A percentile compares a stretch with the other conserved stretches of the same genome.
phyloP scores from a whole-genome alignment of 2,329 filamentous ascomycete genomes.

The Aschersonia sp. region DNA sequence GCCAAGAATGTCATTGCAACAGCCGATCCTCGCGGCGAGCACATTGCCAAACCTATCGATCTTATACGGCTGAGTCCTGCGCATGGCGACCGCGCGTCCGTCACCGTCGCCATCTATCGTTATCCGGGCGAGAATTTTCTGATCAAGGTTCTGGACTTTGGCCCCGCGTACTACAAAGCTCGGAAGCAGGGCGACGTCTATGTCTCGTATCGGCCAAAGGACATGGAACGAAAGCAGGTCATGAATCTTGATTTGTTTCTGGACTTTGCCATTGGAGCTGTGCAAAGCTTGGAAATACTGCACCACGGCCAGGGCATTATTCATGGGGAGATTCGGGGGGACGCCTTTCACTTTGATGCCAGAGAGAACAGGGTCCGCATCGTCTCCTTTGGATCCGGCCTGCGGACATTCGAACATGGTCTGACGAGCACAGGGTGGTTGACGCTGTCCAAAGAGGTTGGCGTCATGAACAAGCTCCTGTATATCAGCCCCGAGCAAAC shows the following conservation, averaged over 20 bases:
- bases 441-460: constrained; percentile 64
- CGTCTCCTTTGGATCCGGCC: constrained; percentile 72
- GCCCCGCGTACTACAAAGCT: constrained; percentile 55
- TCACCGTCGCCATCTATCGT: constrained; percentile 72
- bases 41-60: constrained; percentile 71
- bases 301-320: constrained; percentile 78
- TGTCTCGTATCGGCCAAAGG: constrained; percentile 27
- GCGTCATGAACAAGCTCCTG: constrained; percentile 76
- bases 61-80: constrained; percentile 56
- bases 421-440: constrained; percentile 79
- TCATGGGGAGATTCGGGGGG: constrained; percentile 79
- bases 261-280: constrained; percentile 80
- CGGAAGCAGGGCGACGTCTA: constrained; percentile 36
- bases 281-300: constrained; percentile 76
- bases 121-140: constrained; percentile 63
- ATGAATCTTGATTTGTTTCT: constrained; percentile 66
- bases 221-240: constrained; percentile 30
- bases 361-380: constrained; percentile 61
- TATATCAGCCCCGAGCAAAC: constrained; percentile 95
- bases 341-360: constrained; percentile 76
- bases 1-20: constrained; percentile 56
- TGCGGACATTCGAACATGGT: constrained; percentile 81
- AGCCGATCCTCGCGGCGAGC: constrained; percentile 56
- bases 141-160: constrained; percentile 56
- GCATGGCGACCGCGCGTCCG: constrained; percentile 52